These are phyloP conservation scores for Candida hungchunana DNA, from an alignment of 805 yeast species.

Conservation along the genomic window DNA sequence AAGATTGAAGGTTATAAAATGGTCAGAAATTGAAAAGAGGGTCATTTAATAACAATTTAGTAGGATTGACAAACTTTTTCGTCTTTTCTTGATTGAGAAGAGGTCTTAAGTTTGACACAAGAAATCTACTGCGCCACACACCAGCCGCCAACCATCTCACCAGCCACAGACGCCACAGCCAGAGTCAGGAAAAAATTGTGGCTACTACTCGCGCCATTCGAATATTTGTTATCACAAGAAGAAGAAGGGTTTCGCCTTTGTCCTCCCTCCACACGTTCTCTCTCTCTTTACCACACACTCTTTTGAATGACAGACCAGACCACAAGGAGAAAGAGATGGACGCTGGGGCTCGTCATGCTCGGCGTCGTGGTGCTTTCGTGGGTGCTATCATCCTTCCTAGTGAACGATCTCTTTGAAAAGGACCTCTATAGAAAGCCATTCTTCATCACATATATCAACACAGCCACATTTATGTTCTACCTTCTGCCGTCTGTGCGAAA, in stretches of 20 bases:
- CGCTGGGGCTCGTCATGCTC: constrained; percentile 69
- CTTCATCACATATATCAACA: constrained; percentile 86
- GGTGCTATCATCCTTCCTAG: constrained; percentile 86
- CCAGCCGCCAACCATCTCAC: no score
- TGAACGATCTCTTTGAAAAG: constrained; percentile 70
- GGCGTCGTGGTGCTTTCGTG: constrained; percentile 77
- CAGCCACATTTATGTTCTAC: constrained; percentile 78
- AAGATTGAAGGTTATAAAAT: no score
- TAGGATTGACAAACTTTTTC: no score
- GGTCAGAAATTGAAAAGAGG: no score
- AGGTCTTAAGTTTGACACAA: no score
- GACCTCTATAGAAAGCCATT: constrained; percentile 82
- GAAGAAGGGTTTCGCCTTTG: neutral
- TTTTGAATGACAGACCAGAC: constrained; percentile 4
- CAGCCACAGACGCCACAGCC: no score
- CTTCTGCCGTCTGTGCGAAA: constrained; percentile 51
- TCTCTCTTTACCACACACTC: neutral
- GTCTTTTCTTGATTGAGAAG: no score
- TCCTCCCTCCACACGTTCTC: neutral
- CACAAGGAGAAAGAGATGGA: constrained; percentile 45
- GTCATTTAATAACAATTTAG: no score
- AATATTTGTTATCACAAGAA: no score
- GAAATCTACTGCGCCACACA: no score
- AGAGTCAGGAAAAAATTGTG: no score
- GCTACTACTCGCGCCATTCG: no score